These are phyloP conservation scores for Boechera divaricarpa DNA, from an alignment of 345 rosid species.

Conservation along the genomic window DNA sequence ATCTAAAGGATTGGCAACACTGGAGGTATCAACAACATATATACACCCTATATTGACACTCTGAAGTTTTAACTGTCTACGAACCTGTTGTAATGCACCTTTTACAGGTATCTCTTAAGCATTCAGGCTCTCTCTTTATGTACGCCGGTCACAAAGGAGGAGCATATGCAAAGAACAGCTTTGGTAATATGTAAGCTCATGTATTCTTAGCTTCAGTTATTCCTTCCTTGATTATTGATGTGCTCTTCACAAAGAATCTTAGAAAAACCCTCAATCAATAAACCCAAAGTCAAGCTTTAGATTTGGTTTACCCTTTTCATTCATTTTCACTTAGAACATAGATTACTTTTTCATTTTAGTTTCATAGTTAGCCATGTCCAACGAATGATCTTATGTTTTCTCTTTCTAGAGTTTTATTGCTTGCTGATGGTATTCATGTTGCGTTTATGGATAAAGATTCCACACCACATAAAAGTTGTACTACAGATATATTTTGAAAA, in stretches of 20 bases:
- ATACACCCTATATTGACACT: constrained; percentile 1
- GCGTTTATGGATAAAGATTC: constrained; percentile 17
- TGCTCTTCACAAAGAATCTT: constrained; percentile 9
- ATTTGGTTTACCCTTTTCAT: constrained; percentile 23
- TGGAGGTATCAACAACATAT: constrained; percentile 67
- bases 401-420: background rate
- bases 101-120: constrained; percentile 88
- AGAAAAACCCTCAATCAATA: background rate
- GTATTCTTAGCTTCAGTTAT: constrained; percentile 9
- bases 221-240: constrained; percentile 9
- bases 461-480: constrained; percentile 15
- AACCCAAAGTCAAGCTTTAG: constrained; percentile 7
- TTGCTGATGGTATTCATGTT: constrained; percentile 22
- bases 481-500: background rate
- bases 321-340: constrained; percentile 3
- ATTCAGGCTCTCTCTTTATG: constrained; percentile 99
- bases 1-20: constrained; percentile 76
- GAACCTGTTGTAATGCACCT: constrained; percentile 34
- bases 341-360: constrained; percentile 8
- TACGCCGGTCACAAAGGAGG: constrained; percentile 91
- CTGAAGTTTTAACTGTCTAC: constrained; percentile 11
- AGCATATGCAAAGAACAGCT: constrained; percentile 99
- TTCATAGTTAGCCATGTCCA: constrained; percentile 15
- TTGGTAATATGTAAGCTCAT: constrained; percentile 81
- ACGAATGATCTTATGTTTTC: background rate